phyloP scores from a whole-genome alignment of 106 monocot genomes.

The Platanthera zijinensis region DNA sequence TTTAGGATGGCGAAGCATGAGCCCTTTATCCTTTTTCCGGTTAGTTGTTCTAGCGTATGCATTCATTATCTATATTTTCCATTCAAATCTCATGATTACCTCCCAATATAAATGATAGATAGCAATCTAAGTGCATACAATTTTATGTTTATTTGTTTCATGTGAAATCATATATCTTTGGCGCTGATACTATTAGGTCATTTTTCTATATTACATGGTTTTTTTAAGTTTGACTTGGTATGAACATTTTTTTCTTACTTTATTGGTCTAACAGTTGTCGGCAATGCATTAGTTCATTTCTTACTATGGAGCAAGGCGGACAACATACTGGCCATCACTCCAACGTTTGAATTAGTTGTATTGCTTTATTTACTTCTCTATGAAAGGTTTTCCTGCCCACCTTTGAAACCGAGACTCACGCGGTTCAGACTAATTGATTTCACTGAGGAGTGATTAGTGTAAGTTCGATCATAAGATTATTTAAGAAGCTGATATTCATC shows the following conservation, averaged over 20 bases:
- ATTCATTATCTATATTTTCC: neutral
- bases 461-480: too few relatives aligned
- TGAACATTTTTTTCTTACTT: neutral
- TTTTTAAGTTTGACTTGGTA: neutral
- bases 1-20: constrained; percentile 9
- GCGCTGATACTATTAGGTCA: neutral
- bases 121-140: neutral
- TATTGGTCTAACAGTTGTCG: neutral
- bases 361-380: neutral
- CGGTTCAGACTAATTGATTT: neutral
- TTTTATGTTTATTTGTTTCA: neutral
- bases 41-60: neutral
- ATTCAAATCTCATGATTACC: neutral
- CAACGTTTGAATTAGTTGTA: neutral
- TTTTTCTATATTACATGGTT: neutral
- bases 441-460: too few relatives aligned
- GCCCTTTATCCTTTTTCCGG: constrained; percentile 7
- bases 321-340: neutral
- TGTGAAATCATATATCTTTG: neutral
- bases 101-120: neutral
- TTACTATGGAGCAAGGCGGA: neutral
- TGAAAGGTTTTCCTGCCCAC: neutral
- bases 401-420: neutral
- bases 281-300: neutral
- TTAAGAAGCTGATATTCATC: too few relatives aligned